phyloP scores from a whole-genome alignment of 1,284 basidiomycete genomes.

The Porogramme epimiltina region DNA sequence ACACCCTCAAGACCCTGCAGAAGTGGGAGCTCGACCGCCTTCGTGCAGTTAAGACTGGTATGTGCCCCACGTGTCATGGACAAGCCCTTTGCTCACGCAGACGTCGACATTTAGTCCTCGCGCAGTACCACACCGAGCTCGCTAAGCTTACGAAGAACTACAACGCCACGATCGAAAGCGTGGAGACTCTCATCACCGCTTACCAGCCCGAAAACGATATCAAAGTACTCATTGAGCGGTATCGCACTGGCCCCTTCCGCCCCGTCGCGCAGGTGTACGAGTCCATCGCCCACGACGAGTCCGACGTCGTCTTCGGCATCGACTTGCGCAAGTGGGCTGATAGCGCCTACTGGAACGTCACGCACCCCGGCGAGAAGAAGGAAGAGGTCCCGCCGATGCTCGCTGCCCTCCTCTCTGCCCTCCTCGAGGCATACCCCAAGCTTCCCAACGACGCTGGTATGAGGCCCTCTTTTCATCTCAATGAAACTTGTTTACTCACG shows the following conservation, averaged over 20 bases:
- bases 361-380: slow-evolving; percentile 53
- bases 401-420: slow-evolving; percentile 62
- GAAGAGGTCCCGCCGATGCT: slow-evolving; percentile 76
- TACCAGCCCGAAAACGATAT: slow-evolving; percentile 87
- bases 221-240: slow-evolving; percentile 82
- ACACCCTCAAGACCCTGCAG: slow-evolving; percentile 77
- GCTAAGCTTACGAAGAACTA: slow-evolving; percentile 69
- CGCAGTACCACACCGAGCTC: slow-evolving; percentile 82
- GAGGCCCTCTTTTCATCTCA: slow-evolving; percentile 24
- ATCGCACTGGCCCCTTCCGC: slow-evolving; percentile 88
- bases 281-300: slow-evolving; percentile 76
- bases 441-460: slow-evolving; percentile 66
- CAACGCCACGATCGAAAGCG: slow-evolving; percentile 66
- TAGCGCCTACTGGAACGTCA: slow-evolving; percentile 49
- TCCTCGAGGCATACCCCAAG: slow-evolving; percentile 67
- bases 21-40: slow-evolving; percentile 85
- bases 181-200: slow-evolving; percentile 73
- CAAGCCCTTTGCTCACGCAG: not conserved
- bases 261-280: slow-evolving; percentile 85
- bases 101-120: slow-evolving; percentile 52
- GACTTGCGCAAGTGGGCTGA: slow-evolving; percentile 88
- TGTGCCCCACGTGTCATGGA: slow-evolving; percentile 17
- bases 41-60: slow-evolving; percentile 81
- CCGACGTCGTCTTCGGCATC: slow-evolving; percentile 86
- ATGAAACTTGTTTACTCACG: slow-evolving; percentile 6